Base-by-base conservation (phyloP, 495 filamentous ascomycete genomes). In the Podospora fimiseda region DNA sequence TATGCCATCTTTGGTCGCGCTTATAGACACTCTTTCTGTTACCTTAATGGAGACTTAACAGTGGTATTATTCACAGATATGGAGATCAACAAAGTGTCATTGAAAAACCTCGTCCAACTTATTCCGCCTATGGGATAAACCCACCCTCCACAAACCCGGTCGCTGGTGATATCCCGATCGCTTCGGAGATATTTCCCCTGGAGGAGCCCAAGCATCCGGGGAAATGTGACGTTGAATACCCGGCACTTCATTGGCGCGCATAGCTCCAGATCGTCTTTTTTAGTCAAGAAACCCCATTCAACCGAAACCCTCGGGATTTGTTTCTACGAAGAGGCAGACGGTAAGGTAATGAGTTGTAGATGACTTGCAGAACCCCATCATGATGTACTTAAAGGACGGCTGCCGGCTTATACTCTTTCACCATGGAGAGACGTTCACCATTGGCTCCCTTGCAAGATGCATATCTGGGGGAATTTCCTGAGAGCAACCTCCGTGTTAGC, bases 211-310 rank as follows among this genome's bases (percentile, higher is more conserved):
- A 18, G 13, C 13, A n/a, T 41, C 14, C 39, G 23, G 45, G 45
- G 11, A 40, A 45, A 42, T 51, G 39, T 27, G 41, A 51, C 49
- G n/a, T 21, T 27, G 23, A 8, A 43, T 8, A 7, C 11, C 2
- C 38, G 16, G 6, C 20, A 24, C 2, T 2, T 42, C 30, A 56
- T 56, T 56, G 53, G 53, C 20, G 53, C 53, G 53, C 47, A 37
- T 56, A 30, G 39, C 15, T 19, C 18, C 5, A 20, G 4, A 45
- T 5, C 16, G 8, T 7, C 16, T 19, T 19, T 24, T 46, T 1
- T 46, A 15, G 22, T n/a, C 13, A 21, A 4, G 39, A n/a, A n/a
- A n/a, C n/a, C n/a, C 14, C 5, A 41, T 41, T 41, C 39, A 41
- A 7, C 39, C 39, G 39, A 41, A n/a, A 41, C 20, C 23, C 21